Evolutionary conservation across 2,329 filamentous ascomycete genomes (phyloP), one percentile per base, ranked within the genome.

Genomic region (Pseudocercospora macadamiae): DNA sequence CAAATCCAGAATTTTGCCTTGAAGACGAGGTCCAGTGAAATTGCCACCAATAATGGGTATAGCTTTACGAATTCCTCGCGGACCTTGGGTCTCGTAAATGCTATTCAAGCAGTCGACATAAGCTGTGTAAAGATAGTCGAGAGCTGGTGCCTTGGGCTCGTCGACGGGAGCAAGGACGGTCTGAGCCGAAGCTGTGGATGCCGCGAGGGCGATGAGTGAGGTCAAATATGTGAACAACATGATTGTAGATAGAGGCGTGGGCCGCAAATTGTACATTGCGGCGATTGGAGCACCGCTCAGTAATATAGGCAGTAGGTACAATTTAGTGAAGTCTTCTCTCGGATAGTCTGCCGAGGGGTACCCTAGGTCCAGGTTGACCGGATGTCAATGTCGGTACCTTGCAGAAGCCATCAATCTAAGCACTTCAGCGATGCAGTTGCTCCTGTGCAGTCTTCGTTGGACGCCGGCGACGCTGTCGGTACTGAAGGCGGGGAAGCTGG

Each of bases 31-130:
- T 0, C 70, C 70, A 1, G 69, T 70, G 55, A 72, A 68, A 26
- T 71, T 71, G 4, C 70, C 70, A 26, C 69, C 70, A 4, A 70
- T 53, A 48, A 72, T 71, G 1, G 69, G 70, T 21, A 71, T 70
- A 7, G 69, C 63, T 21, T 65, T 68, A 2, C 70, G 67, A 14
- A 71, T 60, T 12, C 70, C 68, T 10, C 60, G 58, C 2, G 70
- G 65, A 5, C 66, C 67, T 49, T 67, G 65, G 12, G 62, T 61
- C 2, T 55, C 62, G 59, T 67, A 71, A 10, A 72, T 57, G 12
- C 51, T 51, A 23, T 66, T 60, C 16, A 60, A 44, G 48, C 70
- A 71, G 19, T 65, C 60, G 18, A 54, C 68, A 58, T 61, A 68
- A 32, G 66, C 64, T 1, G 69, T 71, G 64, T 71, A 72, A 6